These are phyloP conservation scores for Sclerotiophoma versabilis DNA, from an alignment of 2,329 filamentous ascomycete species.

Conservation along the genomic window DNA sequence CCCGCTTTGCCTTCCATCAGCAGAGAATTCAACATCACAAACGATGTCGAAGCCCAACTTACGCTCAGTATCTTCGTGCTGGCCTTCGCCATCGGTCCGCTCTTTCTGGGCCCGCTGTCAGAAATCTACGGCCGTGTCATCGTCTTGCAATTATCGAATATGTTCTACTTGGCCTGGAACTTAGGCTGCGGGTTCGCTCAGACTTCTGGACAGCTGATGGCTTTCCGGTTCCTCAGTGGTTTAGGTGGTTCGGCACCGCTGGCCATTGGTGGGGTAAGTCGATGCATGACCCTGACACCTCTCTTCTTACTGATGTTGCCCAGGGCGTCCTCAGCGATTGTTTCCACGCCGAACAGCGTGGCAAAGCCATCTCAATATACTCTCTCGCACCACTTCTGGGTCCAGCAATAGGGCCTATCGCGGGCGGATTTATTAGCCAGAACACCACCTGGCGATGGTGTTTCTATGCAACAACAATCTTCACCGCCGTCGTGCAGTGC, in stretches of 20 bases:
- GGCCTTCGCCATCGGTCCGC: constrained; percentile 50
- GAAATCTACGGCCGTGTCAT: constrained; percentile 50
- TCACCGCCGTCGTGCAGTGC: constrained; percentile 66
- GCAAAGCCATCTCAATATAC: constrained; percentile 68
- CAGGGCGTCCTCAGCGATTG: constrained; percentile 59
- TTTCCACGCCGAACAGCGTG: constrained; percentile 67
- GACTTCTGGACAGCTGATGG: constrained; percentile 42
- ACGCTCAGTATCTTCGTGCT: constrained; percentile 51
- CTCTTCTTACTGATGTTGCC: background rate
- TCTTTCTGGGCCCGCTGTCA: constrained; percentile 48
- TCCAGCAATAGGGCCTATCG: constrained; percentile 70
- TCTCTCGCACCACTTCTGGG: constrained; percentile 69
- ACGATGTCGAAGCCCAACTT: constrained; percentile 41
- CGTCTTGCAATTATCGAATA: constrained; percentile 48
- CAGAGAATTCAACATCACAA: constrained; percentile 44
- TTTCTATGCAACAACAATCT: constrained; percentile 72
- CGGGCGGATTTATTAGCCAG: constrained; percentile 70
- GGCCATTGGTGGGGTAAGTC: constrained; percentile 47
- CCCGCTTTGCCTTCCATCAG: constrained; percentile 45
- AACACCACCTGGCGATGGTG: constrained; percentile 75
- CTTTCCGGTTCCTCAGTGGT: constrained; percentile 48
- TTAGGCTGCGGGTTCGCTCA: constrained; percentile 51
- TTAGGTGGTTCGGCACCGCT: constrained; percentile 49
- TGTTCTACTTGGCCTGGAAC: constrained; percentile 51
- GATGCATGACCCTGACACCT: fast-evolving